Percentiles rank a stretch among this genome's conserved stretches.
These are phyloP conservation scores for Pseudogymnoascus sp. DNA, from an alignment of 2,329 filamentous ascomycete genomes.

Conservation along the genomic window DNA sequence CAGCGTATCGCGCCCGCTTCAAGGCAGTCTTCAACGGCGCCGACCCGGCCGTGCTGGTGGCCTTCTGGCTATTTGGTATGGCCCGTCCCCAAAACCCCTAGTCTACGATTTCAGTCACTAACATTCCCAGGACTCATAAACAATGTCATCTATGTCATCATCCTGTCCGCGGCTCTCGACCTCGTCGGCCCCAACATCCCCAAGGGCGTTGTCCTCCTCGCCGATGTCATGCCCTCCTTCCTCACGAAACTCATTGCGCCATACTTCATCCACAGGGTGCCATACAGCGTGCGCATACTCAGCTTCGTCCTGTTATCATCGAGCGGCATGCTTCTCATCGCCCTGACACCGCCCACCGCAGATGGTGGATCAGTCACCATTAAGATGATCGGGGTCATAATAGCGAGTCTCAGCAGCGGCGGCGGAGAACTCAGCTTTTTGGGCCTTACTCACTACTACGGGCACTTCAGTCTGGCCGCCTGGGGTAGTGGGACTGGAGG, in stretches of 20 bases:
- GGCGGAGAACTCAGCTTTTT: conserved; percentile 87
- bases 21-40: conserved; percentile 56
- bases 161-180: conserved; percentile 90
- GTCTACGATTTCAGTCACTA: background rate
- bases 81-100: background rate
- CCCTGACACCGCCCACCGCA: conserved; percentile 60
- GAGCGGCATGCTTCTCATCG: conserved; percentile 83
- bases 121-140: conserved; percentile 72
- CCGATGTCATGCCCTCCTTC: conserved; percentile 87
- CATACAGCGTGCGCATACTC: conserved; percentile 69
- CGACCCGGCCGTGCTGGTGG: conserved; percentile 63
- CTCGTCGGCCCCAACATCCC: conserved; percentile 81
- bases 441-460: conserved; percentile 88
- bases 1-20: conserved; percentile 62
- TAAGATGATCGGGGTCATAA: conserved; percentile 75
- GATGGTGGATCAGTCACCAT: conserved; percentile 55
- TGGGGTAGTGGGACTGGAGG: conserved; percentile 93
- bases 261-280: conserved; percentile 85
- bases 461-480: conserved; percentile 73
- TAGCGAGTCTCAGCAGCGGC: conserved; percentile 80
- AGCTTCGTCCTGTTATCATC: conserved; percentile 69
- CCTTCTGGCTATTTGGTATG: conserved; percentile 92
- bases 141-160: conserved; percentile 96
- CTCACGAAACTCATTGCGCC: conserved; percentile 80
- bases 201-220: conserved; percentile 87